phyloP scores from a whole-genome alignment of 2,329 filamentous ascomycete genomes.

The Aspergillus spinulosporus region DNA sequence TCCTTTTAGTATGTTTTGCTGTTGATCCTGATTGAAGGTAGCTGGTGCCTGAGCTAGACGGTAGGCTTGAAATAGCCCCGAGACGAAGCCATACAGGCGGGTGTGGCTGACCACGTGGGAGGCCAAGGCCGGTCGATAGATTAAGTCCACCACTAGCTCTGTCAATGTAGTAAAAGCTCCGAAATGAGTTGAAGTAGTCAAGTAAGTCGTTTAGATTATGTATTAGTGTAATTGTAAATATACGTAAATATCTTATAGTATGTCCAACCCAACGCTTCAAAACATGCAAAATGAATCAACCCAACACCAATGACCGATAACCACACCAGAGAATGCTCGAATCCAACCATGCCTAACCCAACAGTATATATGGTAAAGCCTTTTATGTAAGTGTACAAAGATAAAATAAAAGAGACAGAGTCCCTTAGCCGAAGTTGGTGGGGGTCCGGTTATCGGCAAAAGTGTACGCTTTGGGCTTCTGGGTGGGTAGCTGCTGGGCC shows the following conservation, averaged over 20 bases:
- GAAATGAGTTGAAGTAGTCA: constrained; percentile 5
- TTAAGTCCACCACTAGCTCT: neutral
- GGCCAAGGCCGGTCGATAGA: neutral
- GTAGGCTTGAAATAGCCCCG: neutral
- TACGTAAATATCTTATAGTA: constrained; percentile 26
- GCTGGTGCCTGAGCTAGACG: neutral
- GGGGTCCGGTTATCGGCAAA: constrained; percentile 46
- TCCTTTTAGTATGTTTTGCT: neutral
- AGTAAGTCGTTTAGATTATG: constrained; percentile 17
- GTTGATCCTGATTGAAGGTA: neutral
- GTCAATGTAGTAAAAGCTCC: constrained; percentile 1
- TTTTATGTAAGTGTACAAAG: constrained; percentile 2
- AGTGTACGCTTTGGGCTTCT: constrained; percentile 46
- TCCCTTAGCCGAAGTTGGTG: constrained; percentile 32
- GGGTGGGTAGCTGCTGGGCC: constrained; percentile 44
- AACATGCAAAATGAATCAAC: constrained; percentile 18
- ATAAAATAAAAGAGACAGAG: neutral
- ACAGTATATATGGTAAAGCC: constrained; percentile 7
- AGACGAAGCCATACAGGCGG: neutral
- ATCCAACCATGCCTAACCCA: neutral
- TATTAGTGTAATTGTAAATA: constrained; percentile 21
- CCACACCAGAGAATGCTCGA: neutral
- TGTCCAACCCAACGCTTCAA: constrained; percentile 31
- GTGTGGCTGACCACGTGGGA: neutral
- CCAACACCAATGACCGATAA: constrained; percentile 24